These are phyloP conservation scores for Mortierella sp. DNA, from an alignment of 371 early-diverging fungal species.

Conservation along the genomic window DNA sequence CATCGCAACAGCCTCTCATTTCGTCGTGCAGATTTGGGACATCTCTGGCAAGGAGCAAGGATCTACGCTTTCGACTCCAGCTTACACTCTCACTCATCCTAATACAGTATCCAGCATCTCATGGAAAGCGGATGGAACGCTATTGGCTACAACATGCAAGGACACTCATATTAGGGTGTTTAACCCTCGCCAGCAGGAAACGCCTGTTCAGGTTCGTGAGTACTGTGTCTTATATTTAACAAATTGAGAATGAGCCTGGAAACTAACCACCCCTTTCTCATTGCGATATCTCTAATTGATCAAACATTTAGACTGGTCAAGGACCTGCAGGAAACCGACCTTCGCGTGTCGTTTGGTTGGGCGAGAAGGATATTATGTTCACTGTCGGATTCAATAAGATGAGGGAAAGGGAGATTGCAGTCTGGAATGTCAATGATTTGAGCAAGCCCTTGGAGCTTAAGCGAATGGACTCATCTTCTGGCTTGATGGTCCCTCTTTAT, in stretches of 20 bases:
- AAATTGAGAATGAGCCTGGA: background rate
- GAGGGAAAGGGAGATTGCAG: slow-evolving; percentile 73
- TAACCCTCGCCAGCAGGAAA: slow-evolving; percentile 69
- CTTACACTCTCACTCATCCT: slow-evolving; percentile 36
- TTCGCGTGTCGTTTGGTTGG: slow-evolving; percentile 76
- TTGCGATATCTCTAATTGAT: background rate
- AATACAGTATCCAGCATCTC: slow-evolving; percentile 65
- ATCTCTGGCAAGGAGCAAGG: slow-evolving; percentile 61
- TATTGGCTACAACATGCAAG: slow-evolving; percentile 67
- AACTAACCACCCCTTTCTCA: background rate
- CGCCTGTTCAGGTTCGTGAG: slow-evolving; percentile 32
- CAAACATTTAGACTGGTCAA: slow-evolving; percentile 55
- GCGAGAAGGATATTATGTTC: slow-evolving; percentile 69
- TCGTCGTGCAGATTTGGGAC: slow-evolving; percentile 79
- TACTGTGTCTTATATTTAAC: background rate
- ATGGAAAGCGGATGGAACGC: slow-evolving; percentile 74
- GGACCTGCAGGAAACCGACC: slow-evolving; percentile 77
- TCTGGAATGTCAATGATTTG: slow-evolving; percentile 82
- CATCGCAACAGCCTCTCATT: slow-evolving; percentile 58
- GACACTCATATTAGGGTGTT: slow-evolving; percentile 68
- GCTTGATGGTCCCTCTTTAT: slow-evolving; percentile 75
- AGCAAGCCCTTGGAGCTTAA: slow-evolving; percentile 63
- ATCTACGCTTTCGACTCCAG: slow-evolving; percentile 23
- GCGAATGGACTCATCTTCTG: slow-evolving; percentile 73
- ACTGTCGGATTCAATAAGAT: slow-evolving; percentile 78